Base-by-base conservation (phyloP, 2,329 filamentous ascomycete genomes). In the Fusarium compactum region DNA sequence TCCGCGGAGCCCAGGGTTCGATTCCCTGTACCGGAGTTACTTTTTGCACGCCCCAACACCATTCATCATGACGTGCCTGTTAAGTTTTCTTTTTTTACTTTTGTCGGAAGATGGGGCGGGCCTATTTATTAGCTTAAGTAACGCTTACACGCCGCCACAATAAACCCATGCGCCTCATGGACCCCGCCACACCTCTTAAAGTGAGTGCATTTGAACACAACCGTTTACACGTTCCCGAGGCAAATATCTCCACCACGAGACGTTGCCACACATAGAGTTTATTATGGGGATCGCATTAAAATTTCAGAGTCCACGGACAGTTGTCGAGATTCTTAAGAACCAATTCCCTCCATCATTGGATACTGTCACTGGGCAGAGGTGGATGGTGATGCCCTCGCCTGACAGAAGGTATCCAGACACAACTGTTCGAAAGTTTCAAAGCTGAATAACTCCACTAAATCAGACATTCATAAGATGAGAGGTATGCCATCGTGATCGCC, bases 1-100 rank as follows among this genome's bases (percentile, higher is more conserved):
- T 16, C 62, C 60, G 62, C 62, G 62, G 62, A 65, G 61, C 62
- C 62, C 62, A 65, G 62, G 62, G 62, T 65, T 65, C 62, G 62
- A 65, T 65, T 65, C 62, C 62, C 59, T 65, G 62, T 65, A 65
- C 62, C 62, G 62, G 62, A 65, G 62, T 40, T 8, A 12, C 1
- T 14, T 5, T 60, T 38, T 32, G 30, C 14, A 16, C 30, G 14
- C 16, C 30, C 30, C 15, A 3, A 15, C 29, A 30, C 2, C 27
- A 29, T 30, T 14, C 29, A 14, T 30, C 29, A 30, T 14, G 6
- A 29, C 27, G n/a, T 29, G 10, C 12, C 11, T 29, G 27, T 12
- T 29, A 6, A 6, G 27, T 14, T 18, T 5, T n/a, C 6, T n/a
- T 38, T 38, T n/a, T 11, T 6, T 1, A 6, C 8, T 34, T 9